Evolutionary conservation across 257 asterid species (phyloP).

Genomic region (Salvia miltiorrhiza): DNA sequence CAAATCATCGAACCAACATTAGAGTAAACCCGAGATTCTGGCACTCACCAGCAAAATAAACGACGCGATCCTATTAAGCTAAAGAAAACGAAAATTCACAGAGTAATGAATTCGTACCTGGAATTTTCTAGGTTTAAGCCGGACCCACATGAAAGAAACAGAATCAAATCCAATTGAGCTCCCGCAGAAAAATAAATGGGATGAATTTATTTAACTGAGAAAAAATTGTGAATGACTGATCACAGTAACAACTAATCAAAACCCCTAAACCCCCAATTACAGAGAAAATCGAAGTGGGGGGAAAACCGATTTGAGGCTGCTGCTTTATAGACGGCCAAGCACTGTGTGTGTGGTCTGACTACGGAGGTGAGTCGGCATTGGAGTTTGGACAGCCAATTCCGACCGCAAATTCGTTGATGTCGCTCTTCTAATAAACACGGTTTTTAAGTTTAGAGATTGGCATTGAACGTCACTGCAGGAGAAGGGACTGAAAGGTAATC

Average conservation of each 20-base stretch:
- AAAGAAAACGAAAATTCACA: background rate
- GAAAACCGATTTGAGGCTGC: background rate
- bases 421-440: conserved; percentile 2
- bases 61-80: background rate
- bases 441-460: background rate
- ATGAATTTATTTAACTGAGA: background rate
- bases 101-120: conserved; percentile 19
- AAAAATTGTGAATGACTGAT: background rate
- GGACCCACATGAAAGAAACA: background rate
- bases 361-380: conserved; percentile 15
- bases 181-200: conserved; percentile 7
- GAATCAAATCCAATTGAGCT: conserved; percentile 10
- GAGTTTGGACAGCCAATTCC: conserved; percentile 11
- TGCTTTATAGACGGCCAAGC: conserved; percentile 27
- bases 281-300: conserved; percentile 9
- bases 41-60: conserved; percentile 10
- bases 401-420: conserved; percentile 12
- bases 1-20: conserved; percentile 17
- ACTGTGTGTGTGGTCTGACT: background rate
- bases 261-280: conserved; percentile 16
- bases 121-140: conserved; percentile 26
- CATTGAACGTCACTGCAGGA: conserved; percentile 18
- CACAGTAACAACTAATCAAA: background rate
- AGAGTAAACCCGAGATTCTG: conserved; percentile 16
- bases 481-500: background rate